phyloP scores from a whole-genome alignment of 2,329 filamentous ascomycete genomes.

The Pyrenophora tritici-repentis region DNA sequence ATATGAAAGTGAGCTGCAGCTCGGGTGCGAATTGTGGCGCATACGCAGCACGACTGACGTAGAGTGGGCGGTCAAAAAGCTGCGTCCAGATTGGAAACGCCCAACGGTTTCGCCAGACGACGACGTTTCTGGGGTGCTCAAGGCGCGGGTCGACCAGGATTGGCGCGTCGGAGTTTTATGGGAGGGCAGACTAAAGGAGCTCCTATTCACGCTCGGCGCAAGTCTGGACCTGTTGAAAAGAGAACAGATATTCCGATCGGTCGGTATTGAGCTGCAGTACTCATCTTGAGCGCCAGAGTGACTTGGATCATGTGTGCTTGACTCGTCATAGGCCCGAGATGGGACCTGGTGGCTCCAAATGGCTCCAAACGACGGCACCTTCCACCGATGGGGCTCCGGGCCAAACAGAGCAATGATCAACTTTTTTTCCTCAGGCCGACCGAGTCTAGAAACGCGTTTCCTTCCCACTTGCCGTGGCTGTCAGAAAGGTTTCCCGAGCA shows the following conservation, averaged over 20 bases:
- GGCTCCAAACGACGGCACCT: constrained; percentile 13
- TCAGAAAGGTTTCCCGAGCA: constrained; percentile 23
- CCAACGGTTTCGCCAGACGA: constrained; percentile 54
- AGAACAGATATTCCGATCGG: constrained; percentile 75
- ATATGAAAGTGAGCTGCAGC: constrained; percentile 91
- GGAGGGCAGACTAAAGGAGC: constrained; percentile 90
- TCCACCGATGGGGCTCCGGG: neutral
- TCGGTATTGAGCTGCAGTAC: constrained; percentile 82
- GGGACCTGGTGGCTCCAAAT: constrained; percentile 11
- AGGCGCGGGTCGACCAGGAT: constrained; percentile 86
- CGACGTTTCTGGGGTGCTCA: constrained; percentile 82
- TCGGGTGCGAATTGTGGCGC: constrained; percentile 93
- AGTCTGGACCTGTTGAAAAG: constrained; percentile 77
- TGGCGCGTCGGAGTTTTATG: constrained; percentile 84
- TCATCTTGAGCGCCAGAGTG: constrained; percentile 64
- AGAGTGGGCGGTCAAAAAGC: constrained; percentile 52
- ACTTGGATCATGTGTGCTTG: constrained; percentile 6
- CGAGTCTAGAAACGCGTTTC: constrained; percentile 24
- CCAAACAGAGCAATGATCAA: constrained; percentile 7
- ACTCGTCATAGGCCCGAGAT: constrained; percentile 11
- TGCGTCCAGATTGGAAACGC: constrained; percentile 50
- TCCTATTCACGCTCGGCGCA: constrained; percentile 89
- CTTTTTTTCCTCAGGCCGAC: constrained; percentile 12
- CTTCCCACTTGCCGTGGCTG: constrained; percentile 7
- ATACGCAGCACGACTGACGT: constrained; percentile 53